A percentile compares a stretch with the other conserved stretches of the same genome.
phyloP scores from a whole-genome alignment of 371 early-diverging fungal genomes.

The Syncephalis fuscata region DNA sequence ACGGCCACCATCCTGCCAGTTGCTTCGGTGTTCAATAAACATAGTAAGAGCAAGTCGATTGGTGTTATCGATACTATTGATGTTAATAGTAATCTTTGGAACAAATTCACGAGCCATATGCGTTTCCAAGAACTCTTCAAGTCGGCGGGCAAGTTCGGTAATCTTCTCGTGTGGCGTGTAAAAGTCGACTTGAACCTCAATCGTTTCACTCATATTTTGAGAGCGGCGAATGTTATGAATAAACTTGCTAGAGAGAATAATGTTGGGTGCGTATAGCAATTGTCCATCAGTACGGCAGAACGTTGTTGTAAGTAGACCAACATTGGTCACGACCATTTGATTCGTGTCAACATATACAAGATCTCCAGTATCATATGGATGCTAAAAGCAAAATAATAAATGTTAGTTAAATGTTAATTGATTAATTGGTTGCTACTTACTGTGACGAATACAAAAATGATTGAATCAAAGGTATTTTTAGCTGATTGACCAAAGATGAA shows the following conservation, averaged over 20 bases:
- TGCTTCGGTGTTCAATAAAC: slow-evolving; percentile 49
- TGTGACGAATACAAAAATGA: slow-evolving; percentile 35
- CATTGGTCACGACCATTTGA: slow-evolving; percentile 17
- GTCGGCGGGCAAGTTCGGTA: slow-evolving; percentile 22
- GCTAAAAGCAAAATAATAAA: too few relatives aligned
- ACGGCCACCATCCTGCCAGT: slow-evolving; percentile 57
- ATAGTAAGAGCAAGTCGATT: slow-evolving; percentile 35
- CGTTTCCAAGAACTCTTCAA: slow-evolving; percentile 34
- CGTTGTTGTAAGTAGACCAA: slow-evolving; percentile 17
- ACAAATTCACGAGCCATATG: slow-evolving; percentile 37
- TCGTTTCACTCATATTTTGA: slow-evolving; percentile 37
- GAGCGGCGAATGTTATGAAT: slow-evolving; percentile 66
- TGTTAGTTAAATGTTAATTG: too few relatives aligned
- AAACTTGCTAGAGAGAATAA: slow-evolving; percentile 37
- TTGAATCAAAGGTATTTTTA: slow-evolving; percentile 34
- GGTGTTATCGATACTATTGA: slow-evolving; percentile 27
- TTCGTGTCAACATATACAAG: slow-evolving; percentile 15
- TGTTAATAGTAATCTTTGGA: slow-evolving; percentile 36
- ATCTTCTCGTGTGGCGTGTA: slow-evolving; percentile 41
- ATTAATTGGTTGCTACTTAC: background rate
- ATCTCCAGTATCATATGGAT: slow-evolving; percentile 25
- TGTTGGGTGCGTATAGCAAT: slow-evolving; percentile 55
- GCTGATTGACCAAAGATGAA: slow-evolving; percentile 46
- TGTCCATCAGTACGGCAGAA: slow-evolving; percentile 50
- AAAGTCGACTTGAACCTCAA: slow-evolving; percentile 40